Conservation (phyloP, 208 protist genomes). For the Kentomonas sorsogonicus region DNA sequence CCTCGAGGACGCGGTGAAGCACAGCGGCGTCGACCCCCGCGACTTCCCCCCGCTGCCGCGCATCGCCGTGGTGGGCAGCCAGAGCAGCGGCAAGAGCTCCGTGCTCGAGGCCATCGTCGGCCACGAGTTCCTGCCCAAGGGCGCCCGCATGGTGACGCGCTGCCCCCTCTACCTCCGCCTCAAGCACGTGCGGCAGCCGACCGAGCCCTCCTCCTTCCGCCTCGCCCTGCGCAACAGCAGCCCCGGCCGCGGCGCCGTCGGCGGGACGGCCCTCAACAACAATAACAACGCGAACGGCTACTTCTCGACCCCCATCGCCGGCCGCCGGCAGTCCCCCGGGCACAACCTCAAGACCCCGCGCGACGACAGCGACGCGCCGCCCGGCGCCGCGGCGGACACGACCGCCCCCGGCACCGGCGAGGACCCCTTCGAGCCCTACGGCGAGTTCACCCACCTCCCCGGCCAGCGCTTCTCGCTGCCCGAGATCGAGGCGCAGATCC, state of each 20-base stretch:
- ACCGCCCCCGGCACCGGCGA: not conserved
- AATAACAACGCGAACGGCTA: not conserved
- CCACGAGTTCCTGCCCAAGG: conserved; percentile 93
- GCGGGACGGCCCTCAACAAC: not conserved
- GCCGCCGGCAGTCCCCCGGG: not conserved
- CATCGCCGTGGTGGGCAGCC: conserved; percentile 90
- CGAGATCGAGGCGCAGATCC: conserved; percentile 6
- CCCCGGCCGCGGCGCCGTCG: not conserved
- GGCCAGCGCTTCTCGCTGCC: conserved; percentile 7
- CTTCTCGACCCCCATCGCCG: not conserved
- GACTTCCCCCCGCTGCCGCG: conserved; percentile 76
- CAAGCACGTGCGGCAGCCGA: not conserved
- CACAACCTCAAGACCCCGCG: not conserved
- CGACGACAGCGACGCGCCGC: not conserved
- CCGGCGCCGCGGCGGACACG: not conserved
- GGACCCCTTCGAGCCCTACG: conserved; percentile 1
- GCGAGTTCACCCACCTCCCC: conserved; percentile 78
- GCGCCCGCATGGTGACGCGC: conserved; percentile 93
- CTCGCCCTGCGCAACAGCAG: not conserved
- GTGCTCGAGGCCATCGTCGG: conserved; percentile 95
- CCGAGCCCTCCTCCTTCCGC: not conserved
- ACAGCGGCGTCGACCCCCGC: no score
- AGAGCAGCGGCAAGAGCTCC: conserved; percentile 80
- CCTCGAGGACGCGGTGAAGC: no score
- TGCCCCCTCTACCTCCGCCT: conserved; percentile 77